Percentiles rank a stretch among this genome's conserved stretches.
These are phyloP conservation scores for Golubevia pallescens DNA, from an alignment of 1,284 basidiomycete genomes.

Conservation along the genomic window DNA sequence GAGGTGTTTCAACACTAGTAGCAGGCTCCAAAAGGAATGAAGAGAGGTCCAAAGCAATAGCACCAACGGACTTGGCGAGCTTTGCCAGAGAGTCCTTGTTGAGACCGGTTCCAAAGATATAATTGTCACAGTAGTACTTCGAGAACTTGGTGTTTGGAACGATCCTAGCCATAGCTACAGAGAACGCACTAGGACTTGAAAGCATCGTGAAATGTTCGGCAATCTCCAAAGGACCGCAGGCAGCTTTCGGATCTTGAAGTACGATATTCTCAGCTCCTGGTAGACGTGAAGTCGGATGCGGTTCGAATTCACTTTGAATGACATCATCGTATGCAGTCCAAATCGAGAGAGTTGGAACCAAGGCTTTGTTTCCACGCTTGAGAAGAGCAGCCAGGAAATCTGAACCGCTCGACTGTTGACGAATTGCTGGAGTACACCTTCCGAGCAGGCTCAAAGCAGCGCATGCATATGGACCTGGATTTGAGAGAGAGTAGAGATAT, in stretches of 20 bases:
- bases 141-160: too few species aligned
- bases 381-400: constrained; percentile 11
- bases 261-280: constrained; percentile 8
- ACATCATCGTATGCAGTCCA: constrained; percentile 15
- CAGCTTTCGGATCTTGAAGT: constrained; percentile 6
- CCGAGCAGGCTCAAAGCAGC: not conserved
- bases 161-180: too few species aligned
- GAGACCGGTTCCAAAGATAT: too few species aligned
- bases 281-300: constrained; percentile 5
- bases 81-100: too few species aligned
- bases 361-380: constrained; percentile 4
- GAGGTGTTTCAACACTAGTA: not conserved
- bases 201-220: constrained; percentile 18
- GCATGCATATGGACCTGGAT: constrained; percentile 5
- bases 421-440: constrained; percentile 4
- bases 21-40: not conserved
- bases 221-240: constrained; percentile 8
- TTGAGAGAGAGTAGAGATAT: constrained; percentile 1
- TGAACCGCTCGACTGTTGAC: constrained; percentile 8
- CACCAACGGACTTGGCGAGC: not conserved
- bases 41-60: constrained; percentile 13
- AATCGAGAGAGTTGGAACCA: constrained; percentile 14
- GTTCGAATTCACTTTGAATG: constrained; percentile 8
- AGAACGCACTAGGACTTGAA: too few species aligned
- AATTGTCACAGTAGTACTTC: too few species aligned